phyloP scores from a whole-genome alignment of 2,329 filamentous ascomycete species.

The Clarireedia homoeocarpa region DNA sequence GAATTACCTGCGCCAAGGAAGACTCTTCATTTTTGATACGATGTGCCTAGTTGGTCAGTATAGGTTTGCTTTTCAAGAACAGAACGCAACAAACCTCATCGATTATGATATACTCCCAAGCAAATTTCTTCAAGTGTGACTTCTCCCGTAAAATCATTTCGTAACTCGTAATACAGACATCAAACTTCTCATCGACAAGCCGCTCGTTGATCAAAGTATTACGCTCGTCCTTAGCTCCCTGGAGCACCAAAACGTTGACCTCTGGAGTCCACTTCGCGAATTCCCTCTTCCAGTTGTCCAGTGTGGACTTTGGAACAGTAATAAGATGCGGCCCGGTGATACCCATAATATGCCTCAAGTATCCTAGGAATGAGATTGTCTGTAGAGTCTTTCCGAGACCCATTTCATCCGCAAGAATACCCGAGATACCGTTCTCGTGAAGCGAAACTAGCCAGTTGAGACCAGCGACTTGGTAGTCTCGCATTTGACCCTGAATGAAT shows the following conservation, averaged over 20 bases:
- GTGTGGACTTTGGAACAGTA: conserved; percentile 88
- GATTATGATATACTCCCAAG: conserved; percentile 99
- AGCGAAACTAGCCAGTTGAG: conserved; percentile 97
- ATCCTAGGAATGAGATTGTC: conserved; percentile 94
- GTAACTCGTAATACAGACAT: conserved; percentile 97
- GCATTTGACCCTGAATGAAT: conserved; percentile 81
- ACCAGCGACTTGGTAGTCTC: conserved; percentile 92
- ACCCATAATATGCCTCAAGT: conserved; percentile 81
- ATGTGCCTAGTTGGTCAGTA: conserved; percentile 49
- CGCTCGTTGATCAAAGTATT: conserved; percentile 81
- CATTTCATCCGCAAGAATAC: conserved; percentile 98
- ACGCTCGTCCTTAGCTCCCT: conserved; percentile 92
- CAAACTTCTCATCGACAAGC: conserved; percentile 89
- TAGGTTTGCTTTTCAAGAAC: not conserved
- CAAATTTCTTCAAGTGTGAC: conserved; percentile 89
- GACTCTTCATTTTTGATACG: conserved; percentile 99
- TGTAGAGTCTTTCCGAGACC: conserved; percentile 95
- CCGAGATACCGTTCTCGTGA: conserved; percentile 97
- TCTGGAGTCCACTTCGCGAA: conserved; percentile 93
- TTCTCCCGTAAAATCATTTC: conserved; percentile 98
- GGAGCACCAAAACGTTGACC: conserved; percentile 85
- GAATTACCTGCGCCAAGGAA: conserved; percentile 90
- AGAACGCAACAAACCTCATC: conserved; percentile 54
- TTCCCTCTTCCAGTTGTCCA: conserved; percentile 98
- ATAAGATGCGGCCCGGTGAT: conserved; percentile 89